These are phyloP conservation scores for Penicillium lagena DNA, from an alignment of 495 filamentous ascomycete species.

Conservation along the genomic window DNA sequence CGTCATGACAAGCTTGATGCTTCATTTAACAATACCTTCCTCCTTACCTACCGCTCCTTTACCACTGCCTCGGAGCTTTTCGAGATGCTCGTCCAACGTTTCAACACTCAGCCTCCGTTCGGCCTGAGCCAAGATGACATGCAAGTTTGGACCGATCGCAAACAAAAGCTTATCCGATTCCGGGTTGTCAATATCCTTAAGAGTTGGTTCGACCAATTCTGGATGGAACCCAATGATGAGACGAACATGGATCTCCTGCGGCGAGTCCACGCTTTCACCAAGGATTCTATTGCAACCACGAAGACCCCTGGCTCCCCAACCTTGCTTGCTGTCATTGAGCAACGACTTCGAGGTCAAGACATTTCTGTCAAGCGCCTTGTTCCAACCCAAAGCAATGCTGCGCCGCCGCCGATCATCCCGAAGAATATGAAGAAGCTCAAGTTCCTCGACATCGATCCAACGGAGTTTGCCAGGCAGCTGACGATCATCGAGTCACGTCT, in stretches of 20 bases:
- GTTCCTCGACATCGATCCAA: constrained; percentile 93
- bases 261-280: constrained; percentile 83
- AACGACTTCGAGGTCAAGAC: constrained; percentile 80
- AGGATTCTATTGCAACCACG: constrained; percentile 84
- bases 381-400: constrained; percentile 69
- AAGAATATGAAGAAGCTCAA: constrained; percentile 99
- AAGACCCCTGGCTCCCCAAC: constrained; percentile 81
- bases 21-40: constrained; percentile 96
- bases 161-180: constrained; percentile 93
- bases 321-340: constrained; percentile 78
- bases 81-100: constrained; percentile 83
- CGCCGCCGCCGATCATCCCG: constrained; percentile 84
- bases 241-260: constrained; percentile 77
- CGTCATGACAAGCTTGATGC: constrained; percentile 92
- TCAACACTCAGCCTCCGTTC: constrained; percentile 87
- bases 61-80: constrained; percentile 87
- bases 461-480: constrained; percentile 91
- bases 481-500: constrained; percentile 95
- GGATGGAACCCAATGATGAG: constrained; percentile 92
- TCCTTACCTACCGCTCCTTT: constrained; percentile 93
- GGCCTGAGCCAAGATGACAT: constrained; percentile 69
- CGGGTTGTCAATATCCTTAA: constrained; percentile 95
- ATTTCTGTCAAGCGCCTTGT: constrained; percentile 80
- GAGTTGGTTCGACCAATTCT: constrained; percentile 96
- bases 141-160: constrained; percentile 84